Evolutionary conservation across 192 early-diverging fungal species (phyloP).

Genomic region (Coemansia reversa): DNA sequence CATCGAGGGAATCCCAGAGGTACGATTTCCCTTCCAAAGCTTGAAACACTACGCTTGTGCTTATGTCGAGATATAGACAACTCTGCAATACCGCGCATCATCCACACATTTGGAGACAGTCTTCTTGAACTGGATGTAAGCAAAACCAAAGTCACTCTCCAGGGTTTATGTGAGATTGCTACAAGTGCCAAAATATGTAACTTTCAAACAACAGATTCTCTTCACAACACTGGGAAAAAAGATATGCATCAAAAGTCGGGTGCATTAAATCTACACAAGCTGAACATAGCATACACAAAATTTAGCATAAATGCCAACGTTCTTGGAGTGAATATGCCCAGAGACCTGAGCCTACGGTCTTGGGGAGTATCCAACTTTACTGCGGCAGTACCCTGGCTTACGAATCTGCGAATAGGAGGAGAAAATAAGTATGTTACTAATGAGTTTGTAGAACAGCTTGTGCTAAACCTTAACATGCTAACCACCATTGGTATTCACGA

Average conservation of each 20-base stretch:
- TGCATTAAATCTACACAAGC: conserved; percentile 4
- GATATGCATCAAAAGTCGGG: not conserved
- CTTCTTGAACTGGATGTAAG: conserved; percentile 20
- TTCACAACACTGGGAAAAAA: not conserved
- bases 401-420: conserved; percentile 24
- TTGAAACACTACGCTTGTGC: conserved; percentile 13
- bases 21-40: conserved; percentile 24
- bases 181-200: not conserved
- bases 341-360: conserved; percentile 1
- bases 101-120: conserved; percentile 18
- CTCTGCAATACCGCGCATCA: conserved; percentile 17
- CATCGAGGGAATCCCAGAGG: conserved; percentile 5
- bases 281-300: conserved; percentile 15
- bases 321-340: conserved; percentile 2
- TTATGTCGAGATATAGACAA: conserved; percentile 19
- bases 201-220: not conserved
- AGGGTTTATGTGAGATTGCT: conserved; percentile 1
- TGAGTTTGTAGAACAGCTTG: conserved; percentile 19
- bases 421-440: conserved; percentile 27
- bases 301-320: conserved; percentile 7
- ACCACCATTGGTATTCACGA: conserved; percentile 25
- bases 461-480: conserved; percentile 11
- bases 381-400: conserved; percentile 13
- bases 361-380: conserved; percentile 16
- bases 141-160: conserved; percentile 2